Evolutionary conservation across 257 asterid genomes (phyloP), one percentile per base, ranked within the genome.

Genomic region (Jacaranda mimosifolia): DNA sequence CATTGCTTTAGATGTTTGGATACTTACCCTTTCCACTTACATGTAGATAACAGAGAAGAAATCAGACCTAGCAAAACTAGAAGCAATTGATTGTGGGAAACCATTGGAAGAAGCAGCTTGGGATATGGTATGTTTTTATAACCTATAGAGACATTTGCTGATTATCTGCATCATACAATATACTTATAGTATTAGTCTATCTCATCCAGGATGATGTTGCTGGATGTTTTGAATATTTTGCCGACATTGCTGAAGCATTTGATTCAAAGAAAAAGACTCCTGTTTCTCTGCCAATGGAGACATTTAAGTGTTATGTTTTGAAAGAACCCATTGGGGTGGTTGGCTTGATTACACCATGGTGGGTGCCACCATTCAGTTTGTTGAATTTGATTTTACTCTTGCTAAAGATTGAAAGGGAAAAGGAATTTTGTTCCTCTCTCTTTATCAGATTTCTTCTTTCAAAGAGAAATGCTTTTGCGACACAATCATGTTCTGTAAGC

Each of bases 261-360:
- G 99, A 94, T 83, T 79, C 89, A 62, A 84, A 85, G 87, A 93
- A 89, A 72, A 90, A 86, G 81, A 55, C 81, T 76, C 98, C 93
- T 12, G 76, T 94, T 77, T 52, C 97, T 76, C 87, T 94, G 58
- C 98, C 97, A 13, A 57, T 87, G 92, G 98, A 94, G 9, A 77
- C 97, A 68, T 91, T 89, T 79, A 90, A 89, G 55, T 88, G 91
- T 74, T 92, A 91, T 82, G 85, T 91, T 84, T 60, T 91, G 40
- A 91, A 82, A 88, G 99, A 94, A 78, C 96, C 99, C 73, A 71
- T 94, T 63, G 99, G 99, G n/a, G 97, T 94, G 10, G 95, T 92
- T 84, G 99, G 98, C 67, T 79, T 94, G 85, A 94, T 94, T 75
- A 92, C 99, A 56, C 98, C 99, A 83, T 94, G 99, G 99, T 94